phyloP scores from a whole-genome alignment of 164 flowering plant species.

The Santalum album region DNA sequence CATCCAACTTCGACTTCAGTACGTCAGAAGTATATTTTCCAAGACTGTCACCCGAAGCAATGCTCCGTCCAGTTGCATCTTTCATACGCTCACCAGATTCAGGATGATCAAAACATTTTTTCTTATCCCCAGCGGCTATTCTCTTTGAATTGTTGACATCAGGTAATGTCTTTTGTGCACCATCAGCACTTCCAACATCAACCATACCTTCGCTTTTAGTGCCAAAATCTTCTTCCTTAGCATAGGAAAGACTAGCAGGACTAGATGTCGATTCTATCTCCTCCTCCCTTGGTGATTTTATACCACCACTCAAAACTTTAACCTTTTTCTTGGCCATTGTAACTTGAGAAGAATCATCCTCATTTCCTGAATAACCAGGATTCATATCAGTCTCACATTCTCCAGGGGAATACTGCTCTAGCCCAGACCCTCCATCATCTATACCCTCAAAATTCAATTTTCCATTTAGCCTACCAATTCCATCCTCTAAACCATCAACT shows the following conservation, averaged over 20 bases:
- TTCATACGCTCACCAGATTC: constrained; percentile 18
- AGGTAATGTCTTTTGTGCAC: constrained; percentile 15
- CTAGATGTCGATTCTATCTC: constrained; percentile 9
- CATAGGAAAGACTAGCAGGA: constrained; percentile 8
- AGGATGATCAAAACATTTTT: constrained; percentile 11
- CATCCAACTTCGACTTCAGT: constrained; percentile 22
- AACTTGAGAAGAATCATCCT: constrained; percentile 14
- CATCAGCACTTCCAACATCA: constrained; percentile 12
- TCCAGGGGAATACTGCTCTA: constrained; percentile 26
- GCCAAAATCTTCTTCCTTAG: constrained; percentile 19
- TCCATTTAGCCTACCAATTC: constrained; percentile 12
- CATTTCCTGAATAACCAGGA: constrained; percentile 9
- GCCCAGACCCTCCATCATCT: constrained; percentile 25
- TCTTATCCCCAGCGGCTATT: constrained; percentile 23
- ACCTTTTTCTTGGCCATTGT: constrained; percentile 14
- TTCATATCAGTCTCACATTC: constrained; percentile 14
- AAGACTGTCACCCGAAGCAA: constrained; percentile 14
- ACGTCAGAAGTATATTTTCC: constrained; percentile 20
- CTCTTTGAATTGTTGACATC: constrained; percentile 29
- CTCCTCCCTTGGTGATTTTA: constrained; percentile 19
- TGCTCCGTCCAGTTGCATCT: constrained; percentile 24
- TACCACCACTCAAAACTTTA: constrained; percentile 13
- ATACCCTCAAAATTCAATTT: constrained; percentile 14
- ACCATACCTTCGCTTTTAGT: constrained; percentile 12
- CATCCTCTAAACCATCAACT: constrained; percentile 22